Evolutionary conservation across 345 rosid genomes (phyloP), one percentile per base, ranked within the genome.

Genomic region (Corchorus capsularis): DNA sequence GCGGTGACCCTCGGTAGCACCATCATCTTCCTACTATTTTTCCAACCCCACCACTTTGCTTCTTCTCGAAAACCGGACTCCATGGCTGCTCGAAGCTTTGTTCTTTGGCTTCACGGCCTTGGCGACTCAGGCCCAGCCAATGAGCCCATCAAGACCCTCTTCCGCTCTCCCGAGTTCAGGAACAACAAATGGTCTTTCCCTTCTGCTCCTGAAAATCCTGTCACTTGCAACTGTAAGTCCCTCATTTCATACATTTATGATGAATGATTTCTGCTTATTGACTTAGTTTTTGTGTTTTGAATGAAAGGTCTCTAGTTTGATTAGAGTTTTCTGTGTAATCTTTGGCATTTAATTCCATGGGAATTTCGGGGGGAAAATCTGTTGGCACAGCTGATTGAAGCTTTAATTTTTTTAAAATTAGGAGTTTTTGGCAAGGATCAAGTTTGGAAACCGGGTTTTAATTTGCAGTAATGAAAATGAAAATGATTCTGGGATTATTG

Each of bases 41-140:
- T 78, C 65, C 84, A 76, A 4, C 80, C 82, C 22, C 78, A 22
- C 45, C 74, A 41, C 59, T 49, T 84, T 1, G 76, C 87, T 9
- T 57, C 89, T 73, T 65, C 86, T 63, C 77, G 43, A 52, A 62
- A 49, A 13, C 37, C 75, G 55, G 75, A 55, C 59, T 17, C 79
- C 75, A 85, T 88, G 93, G 81, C 89, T 94, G 84, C 89, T 75
- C 87, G 89, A 75, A 86, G 83, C 82, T 86, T 94, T 70, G 65
- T 94, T 69, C 83, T 91, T 17, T 92, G 98, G 98, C 96, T 94
- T 74, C 97, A 92, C 72, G 97, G 93, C 6, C 45, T 92, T 34
- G 98, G 97, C 10, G 94, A 92, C 75, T 91, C 97, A 0, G 96
- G 98, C 75, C 98, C 97, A 39, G 94, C 93, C 5, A 94, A 94